phyloP scores from a whole-genome alignment of 2,329 filamentous ascomycete species.

The Fusarium sp. region DNA sequence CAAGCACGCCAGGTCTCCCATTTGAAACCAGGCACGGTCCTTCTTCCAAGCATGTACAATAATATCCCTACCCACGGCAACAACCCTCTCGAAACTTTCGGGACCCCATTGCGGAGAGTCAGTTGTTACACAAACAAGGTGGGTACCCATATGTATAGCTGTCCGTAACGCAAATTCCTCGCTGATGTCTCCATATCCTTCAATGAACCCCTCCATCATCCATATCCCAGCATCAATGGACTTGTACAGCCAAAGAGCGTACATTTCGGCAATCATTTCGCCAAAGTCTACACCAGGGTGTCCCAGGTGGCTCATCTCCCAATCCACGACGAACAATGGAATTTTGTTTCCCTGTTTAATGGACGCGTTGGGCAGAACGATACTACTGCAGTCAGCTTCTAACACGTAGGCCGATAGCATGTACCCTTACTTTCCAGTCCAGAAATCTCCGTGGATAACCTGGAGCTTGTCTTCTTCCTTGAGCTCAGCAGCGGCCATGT shows the following conservation, averaged over 20 bases:
- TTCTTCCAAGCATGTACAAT: slow-evolving; percentile 2
- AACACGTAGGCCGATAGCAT: rapidly evolving
- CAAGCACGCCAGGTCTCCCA: not conserved
- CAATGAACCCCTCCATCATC: slow-evolving; percentile 5
- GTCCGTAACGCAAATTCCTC: not conserved
- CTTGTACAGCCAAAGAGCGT: slow-evolving; percentile 9
- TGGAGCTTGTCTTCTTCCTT: not conserved
- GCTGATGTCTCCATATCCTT: not conserved
- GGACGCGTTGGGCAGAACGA: not conserved
- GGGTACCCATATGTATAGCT: not conserved
- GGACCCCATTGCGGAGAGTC: not conserved
- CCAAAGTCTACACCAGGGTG: not conserved
- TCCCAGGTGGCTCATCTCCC: not conserved
- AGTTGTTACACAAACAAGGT: slow-evolving; percentile 2
- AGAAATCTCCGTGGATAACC: slow-evolving; percentile 12
- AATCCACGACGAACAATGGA: not conserved
- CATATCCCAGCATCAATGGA: not conserved
- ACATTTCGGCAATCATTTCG: slow-evolving; percentile 17
- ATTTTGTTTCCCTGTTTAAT: not conserved
- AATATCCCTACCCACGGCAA: not conserved
- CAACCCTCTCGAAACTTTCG: not conserved
- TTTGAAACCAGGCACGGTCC: not conserved
- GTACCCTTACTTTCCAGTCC: not conserved
- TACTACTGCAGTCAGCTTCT: not conserved
- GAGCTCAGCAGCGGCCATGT: no score